A percentile compares a stretch with the other conserved stretches of the same genome.
phyloP scores from a whole-genome alignment of 768 basidiomycete genomes.

The Dentipellis fragilis region DNA sequence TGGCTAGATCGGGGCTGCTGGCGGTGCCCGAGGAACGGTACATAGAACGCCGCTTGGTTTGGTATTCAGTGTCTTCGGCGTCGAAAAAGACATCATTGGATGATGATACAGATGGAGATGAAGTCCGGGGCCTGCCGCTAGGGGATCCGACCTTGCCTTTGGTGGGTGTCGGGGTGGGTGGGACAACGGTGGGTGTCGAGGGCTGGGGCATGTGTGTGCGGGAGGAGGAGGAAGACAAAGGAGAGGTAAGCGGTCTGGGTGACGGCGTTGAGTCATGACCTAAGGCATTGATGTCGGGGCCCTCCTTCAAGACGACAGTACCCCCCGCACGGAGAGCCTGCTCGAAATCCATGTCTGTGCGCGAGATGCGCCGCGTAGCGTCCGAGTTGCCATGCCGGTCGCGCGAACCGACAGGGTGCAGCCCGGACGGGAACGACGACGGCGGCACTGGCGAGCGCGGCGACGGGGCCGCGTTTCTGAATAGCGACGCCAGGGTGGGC shows the following conservation, averaged over 20 bases:
- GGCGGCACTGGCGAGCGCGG: slow-evolving; percentile 35
- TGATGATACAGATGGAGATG: slow-evolving; percentile 36
- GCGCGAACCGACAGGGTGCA: slow-evolving; percentile 48
- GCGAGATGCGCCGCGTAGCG: slow-evolving; percentile 48
- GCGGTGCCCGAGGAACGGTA: slow-evolving; percentile 85
- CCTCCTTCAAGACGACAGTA: slow-evolving; percentile 63
- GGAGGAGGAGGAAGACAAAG: slow-evolving; percentile 12
- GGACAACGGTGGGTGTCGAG: slow-evolving; percentile 51
- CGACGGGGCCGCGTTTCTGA: slow-evolving; percentile 31
- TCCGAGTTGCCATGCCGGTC: slow-evolving; percentile 29
- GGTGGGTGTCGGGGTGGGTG: slow-evolving; percentile 54
- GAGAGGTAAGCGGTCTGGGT: slow-evolving; percentile 24
- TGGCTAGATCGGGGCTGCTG: slow-evolving; percentile 86
- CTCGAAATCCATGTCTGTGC: slow-evolving; percentile 77
- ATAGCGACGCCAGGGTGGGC: slow-evolving; percentile 56
- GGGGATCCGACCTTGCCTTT: slow-evolving; percentile 21
- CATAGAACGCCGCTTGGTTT: slow-evolving; percentile 73
- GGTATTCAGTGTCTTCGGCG: slow-evolving; percentile 55
- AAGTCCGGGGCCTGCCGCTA: slow-evolving; percentile 17
- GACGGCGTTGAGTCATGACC: slow-evolving; percentile 41
- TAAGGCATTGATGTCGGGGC: slow-evolving; percentile 57
- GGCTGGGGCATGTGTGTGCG: slow-evolving; percentile 27
- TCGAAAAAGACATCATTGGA: slow-evolving; percentile 55
- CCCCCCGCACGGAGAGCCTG: slow-evolving; percentile 56
- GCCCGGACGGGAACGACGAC: slow-evolving; percentile 32